A percentile compares a stretch with the other conserved stretches of the same genome.
phyloP scores from a whole-genome alignment of 352 stramenopile species.

The Phytophthora pini region DNA sequence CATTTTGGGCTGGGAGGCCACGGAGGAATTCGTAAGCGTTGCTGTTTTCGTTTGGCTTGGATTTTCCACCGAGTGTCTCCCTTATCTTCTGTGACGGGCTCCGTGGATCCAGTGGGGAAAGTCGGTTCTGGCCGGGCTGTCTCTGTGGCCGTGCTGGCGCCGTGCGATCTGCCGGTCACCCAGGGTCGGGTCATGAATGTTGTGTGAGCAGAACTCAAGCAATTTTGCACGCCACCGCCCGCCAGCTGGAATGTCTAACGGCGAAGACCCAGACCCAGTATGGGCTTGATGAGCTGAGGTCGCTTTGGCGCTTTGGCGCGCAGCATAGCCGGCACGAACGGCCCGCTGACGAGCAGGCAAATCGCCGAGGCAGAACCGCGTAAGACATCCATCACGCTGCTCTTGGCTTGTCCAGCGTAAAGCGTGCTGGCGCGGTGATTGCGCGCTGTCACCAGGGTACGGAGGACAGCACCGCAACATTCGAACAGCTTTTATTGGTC shows the following conservation, averaged over 20 bases:
- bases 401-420: conserved; percentile 23
- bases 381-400: conserved; percentile 48
- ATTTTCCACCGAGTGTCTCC: conserved; percentile 32
- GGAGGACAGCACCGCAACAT: conserved; percentile 19
- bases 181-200: conserved; percentile 24
- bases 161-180: conserved; percentile 18
- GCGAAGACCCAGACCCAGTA: conserved; percentile 7
- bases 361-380: conserved; percentile 22
- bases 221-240: conserved; percentile 6
- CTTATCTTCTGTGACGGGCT: conserved; percentile 17
- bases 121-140: conserved; percentile 10
- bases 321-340: conserved; percentile 17
- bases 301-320: conserved; percentile 3
- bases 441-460: conserved; percentile 14
- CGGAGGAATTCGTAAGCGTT: conserved; percentile 17
- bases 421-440: conserved; percentile 19
- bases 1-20: conserved; percentile 9
- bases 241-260: conserved; percentile 26
- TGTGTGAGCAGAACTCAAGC: conserved; percentile 22
- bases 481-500: conserved; percentile 25
- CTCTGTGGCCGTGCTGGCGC: conserved; percentile 8
- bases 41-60: conserved; percentile 29
- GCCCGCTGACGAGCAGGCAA: conserved; percentile 33
- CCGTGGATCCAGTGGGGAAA: not conserved
- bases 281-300: conserved; percentile 36